phyloP scores from a whole-genome alignment of 371 early-diverging fungal genomes.

The Mucor circinelloides region DNA sequence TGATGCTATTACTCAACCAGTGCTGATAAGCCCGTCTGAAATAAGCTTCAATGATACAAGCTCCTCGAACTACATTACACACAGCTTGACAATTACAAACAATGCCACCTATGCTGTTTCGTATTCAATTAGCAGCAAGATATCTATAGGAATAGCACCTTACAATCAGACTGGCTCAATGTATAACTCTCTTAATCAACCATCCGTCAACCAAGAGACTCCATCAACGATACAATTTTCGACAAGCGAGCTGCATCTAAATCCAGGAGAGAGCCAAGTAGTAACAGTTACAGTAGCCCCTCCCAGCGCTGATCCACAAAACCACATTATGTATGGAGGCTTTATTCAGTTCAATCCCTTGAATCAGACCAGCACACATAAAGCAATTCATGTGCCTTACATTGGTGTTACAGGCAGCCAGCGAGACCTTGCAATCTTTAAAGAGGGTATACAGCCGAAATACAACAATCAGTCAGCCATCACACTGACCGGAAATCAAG shows the following conservation, averaged over 20 bases:
- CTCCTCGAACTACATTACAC: slow-evolving; percentile 22
- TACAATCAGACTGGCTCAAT: slow-evolving; percentile 21
- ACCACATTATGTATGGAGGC: slow-evolving; percentile 37
- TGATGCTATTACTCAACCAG: slow-evolving; percentile 54
- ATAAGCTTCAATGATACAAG: slow-evolving; percentile 68
- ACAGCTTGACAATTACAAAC: slow-evolving; percentile 56
- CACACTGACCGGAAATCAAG: not conserved
- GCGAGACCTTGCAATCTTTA: slow-evolving; percentile 25
- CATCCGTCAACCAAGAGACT: slow-evolving; percentile 20
- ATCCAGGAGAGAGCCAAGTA: slow-evolving; percentile 53
- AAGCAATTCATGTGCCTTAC: slow-evolving; percentile 48
- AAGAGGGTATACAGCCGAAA: not conserved
- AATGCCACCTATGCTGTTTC: slow-evolving; percentile 44
- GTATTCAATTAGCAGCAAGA: slow-evolving; percentile 45
- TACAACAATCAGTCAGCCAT: not conserved
- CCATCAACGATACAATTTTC: slow-evolving; percentile 61
- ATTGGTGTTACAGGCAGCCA: slow-evolving; percentile 51
- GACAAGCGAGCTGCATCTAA: slow-evolving; percentile 61
- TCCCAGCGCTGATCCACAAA: slow-evolving; percentile 30
- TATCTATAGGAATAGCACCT: slow-evolving; percentile 33
- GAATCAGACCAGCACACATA: not conserved
- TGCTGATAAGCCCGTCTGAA: slow-evolving; percentile 55
- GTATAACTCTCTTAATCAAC: slow-evolving; percentile 9
- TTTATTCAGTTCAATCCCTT: slow-evolving; percentile 22
- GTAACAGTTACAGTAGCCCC: slow-evolving; percentile 41